Base-by-base conservation (phyloP, 1,284 basidiomycete species). In the Somion occarium region DNA sequence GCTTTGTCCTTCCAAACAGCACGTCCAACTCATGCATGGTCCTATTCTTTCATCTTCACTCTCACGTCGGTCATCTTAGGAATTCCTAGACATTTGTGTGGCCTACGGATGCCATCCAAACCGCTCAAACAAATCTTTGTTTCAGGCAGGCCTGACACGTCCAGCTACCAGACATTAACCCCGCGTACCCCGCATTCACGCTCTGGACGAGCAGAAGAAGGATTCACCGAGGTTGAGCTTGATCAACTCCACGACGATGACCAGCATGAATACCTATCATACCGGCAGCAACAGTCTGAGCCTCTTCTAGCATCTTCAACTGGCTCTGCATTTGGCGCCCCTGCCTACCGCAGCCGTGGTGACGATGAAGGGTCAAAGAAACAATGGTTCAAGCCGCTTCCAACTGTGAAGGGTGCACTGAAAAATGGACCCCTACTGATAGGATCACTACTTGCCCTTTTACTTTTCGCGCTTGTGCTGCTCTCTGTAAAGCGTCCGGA, bases 181-280 rank as follows among this genome's bases (percentile, higher is more conserved):
- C 83, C 83, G 1, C 72, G 82, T 46, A 85, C 83, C 26, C 83
- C 83, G 48, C 82, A 79, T 61, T 80, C 80, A 27, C 76, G 78
- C 58, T 72, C 78, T 34, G 81, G 79, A 37, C 72, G 74, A 58
- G 75, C 76, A 45, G 81, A 83, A 59, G 79, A 81, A 61, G 75
- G 71, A 2, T 73, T 74, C 57, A 72, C 72, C 2, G 73, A 74
- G 43, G 60, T 71, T n/a, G 77, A 79, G 53, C 64, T 77, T 9
- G 64, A 73, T 25, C 65, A 69, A 24, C 50, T 68, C 19, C 68
- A 66, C 15, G 71, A 76, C 52, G 69, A 76, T 49, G 69, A 72
- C 37, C 73, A 75, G 46, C 65, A 59, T 24, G 56, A 70, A 44
- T 70, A 70, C 55, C 54, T 59, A 18, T 61, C 58, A 0, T 61